Percentiles rank a stretch among this genome's conserved stretches.
phyloP scores from a whole-genome alignment of 257 asterid species.

The Petunia axillaris region DNA sequence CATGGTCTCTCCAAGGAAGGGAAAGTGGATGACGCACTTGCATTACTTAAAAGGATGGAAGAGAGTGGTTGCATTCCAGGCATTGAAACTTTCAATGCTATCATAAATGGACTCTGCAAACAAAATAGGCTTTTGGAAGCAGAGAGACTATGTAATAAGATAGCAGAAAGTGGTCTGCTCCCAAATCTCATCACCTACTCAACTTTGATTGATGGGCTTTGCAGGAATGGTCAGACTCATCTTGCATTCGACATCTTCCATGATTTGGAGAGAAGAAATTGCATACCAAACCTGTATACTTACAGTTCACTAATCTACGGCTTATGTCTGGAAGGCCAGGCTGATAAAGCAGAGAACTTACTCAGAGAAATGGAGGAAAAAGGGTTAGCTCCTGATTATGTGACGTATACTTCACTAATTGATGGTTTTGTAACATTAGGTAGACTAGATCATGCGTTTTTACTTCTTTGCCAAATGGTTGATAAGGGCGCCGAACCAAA shows the following conservation, averaged over 20 bases:
- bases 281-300: slow-evolving; percentile 79
- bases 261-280: slow-evolving; percentile 66
- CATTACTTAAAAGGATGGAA: slow-evolving; percentile 58
- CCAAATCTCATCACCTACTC: slow-evolving; percentile 84
- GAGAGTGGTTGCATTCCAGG: slow-evolving; percentile 57
- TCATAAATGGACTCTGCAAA: slow-evolving; percentile 71
- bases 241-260: slow-evolving; percentile 73
- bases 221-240: slow-evolving; percentile 60
- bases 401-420: slow-evolving; percentile 76
- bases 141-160: slow-evolving; percentile 52
- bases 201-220: slow-evolving; percentile 77
- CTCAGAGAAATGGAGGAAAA: slow-evolving; percentile 63
- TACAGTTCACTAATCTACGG: slow-evolving; percentile 80
- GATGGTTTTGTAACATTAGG: slow-evolving; percentile 71
- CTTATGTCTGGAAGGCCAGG: slow-evolving; percentile 69
- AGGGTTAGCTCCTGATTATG: slow-evolving; percentile 70
- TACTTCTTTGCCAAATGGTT: slow-evolving; percentile 63
- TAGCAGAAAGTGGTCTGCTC: slow-evolving; percentile 61
- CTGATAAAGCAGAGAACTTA: slow-evolving; percentile 61
- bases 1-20: slow-evolving; percentile 84
- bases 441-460: slow-evolving; percentile 68
- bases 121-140: slow-evolving; percentile 63
- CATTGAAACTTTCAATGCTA: slow-evolving; percentile 68
- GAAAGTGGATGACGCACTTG: slow-evolving; percentile 67
- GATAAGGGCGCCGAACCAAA: slow-evolving; percentile 71